These are phyloP conservation scores for Trichothecium sympodiale DNA, from an alignment of 2,329 filamentous ascomycete genomes.

Conservation along the genomic window DNA sequence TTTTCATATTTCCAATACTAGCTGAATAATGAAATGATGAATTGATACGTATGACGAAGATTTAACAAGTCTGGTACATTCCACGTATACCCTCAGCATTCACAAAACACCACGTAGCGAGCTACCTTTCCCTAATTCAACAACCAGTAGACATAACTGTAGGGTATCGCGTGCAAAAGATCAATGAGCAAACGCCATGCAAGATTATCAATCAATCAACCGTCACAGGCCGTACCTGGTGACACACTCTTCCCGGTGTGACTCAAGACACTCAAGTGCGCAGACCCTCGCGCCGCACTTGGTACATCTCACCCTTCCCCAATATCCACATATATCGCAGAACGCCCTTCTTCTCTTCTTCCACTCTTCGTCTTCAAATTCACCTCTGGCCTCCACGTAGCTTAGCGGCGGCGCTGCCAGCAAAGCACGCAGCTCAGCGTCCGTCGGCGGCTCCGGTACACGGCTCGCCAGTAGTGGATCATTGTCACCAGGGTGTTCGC, in stretches of 20 bases:
- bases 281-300: constrained; percentile 74
- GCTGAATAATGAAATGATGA: too few relatives aligned
- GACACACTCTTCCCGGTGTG: constrained; percentile 62
- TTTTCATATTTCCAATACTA: too few relatives aligned
- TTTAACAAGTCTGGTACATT: too few relatives aligned
- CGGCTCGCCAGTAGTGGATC: constrained; percentile 48
- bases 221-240: constrained; percentile 45
- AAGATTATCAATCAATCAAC: background rate
- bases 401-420: constrained; percentile 53
- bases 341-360: constrained; percentile 47
- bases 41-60: too few relatives aligned
- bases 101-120: too few relatives aligned
- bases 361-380: constrained; percentile 19
- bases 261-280: constrained; percentile 61
- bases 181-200: too few relatives aligned
- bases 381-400: constrained; percentile 52
- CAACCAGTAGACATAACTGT: constrained; percentile 1
- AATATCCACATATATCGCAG: constrained; percentile 74
- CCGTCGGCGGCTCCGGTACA: constrained; percentile 46
- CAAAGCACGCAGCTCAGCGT: constrained; percentile 52
- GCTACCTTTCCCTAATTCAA: too few relatives aligned
- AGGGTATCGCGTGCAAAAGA: too few relatives aligned
- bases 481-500: constrained; percentile 35
- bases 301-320: constrained; percentile 64
- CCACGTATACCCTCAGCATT: too few relatives aligned